phyloP scores from a whole-genome alignment of 805 yeast species.

The Isabelozyma pseudorhagii region DNA sequence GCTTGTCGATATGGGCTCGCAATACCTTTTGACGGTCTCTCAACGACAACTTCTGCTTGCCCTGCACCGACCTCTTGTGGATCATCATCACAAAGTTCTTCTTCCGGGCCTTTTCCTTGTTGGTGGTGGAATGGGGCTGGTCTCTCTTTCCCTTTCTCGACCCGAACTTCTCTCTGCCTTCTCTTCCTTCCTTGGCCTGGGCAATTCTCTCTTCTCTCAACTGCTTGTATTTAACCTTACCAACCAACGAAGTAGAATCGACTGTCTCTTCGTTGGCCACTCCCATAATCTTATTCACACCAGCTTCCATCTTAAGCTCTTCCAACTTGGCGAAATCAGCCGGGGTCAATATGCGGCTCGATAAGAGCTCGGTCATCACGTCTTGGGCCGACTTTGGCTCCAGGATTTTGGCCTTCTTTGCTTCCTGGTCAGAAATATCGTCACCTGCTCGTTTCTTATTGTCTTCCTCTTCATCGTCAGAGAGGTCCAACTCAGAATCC shows the following conservation, averaged over 20 bases:
- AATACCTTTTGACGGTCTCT: conserved; percentile 87
- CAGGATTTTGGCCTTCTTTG: conserved; percentile 27
- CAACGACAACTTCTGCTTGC: conserved; percentile 85
- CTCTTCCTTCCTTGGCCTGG: conserved; percentile 84
- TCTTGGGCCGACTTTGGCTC: conserved; percentile 14
- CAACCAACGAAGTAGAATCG: conserved; percentile 73
- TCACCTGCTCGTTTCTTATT: conserved; percentile 13
- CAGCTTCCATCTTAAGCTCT: conserved; percentile 81
- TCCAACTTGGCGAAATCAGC: conserved; percentile 96
- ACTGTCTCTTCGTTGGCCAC: conserved; percentile 76
- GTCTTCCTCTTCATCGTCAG: conserved; percentile 23
- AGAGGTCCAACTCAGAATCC: conserved; percentile 1
- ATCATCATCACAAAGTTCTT: conserved; percentile 99
- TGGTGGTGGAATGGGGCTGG: conserved; percentile 83
- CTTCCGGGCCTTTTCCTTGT: conserved; percentile 93
- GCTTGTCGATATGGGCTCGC: conserved; percentile 83
- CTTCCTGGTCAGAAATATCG: too few species aligned
- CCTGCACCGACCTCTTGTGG: conserved; percentile 91
- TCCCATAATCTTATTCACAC: conserved; percentile 77
- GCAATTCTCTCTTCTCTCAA: conserved; percentile 88
- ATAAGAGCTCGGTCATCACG: conserved; percentile 52
- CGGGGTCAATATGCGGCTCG: conserved; percentile 86
- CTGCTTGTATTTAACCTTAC: conserved; percentile 79
- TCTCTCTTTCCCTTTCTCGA: conserved; percentile 80
- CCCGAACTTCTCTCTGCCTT: conserved; percentile 88